phyloP scores from a whole-genome alignment of 2,329 filamentous ascomycete species.

The Exophiala sideris region DNA sequence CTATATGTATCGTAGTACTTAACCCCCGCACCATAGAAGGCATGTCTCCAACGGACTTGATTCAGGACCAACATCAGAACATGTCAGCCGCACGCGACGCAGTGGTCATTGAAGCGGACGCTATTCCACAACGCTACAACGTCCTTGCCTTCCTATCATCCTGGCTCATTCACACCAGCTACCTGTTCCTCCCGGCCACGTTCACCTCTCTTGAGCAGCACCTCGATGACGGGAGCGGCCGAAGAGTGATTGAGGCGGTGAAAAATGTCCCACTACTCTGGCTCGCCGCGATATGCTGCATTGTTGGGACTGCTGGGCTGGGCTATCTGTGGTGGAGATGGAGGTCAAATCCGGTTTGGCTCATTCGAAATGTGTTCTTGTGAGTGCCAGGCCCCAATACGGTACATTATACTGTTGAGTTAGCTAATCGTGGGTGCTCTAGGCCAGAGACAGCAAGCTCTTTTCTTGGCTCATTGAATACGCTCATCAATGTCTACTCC shows the following conservation, averaged over 20 bases:
- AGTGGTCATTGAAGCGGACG: conserved; percentile 1
- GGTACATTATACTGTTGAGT: neutral
- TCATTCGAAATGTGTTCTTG: conserved; percentile 47
- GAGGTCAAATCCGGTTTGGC: conserved; percentile 51
- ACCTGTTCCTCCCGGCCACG: conserved; percentile 50
- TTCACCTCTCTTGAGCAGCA: conserved; percentile 43
- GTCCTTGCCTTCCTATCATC: conserved; percentile 42
- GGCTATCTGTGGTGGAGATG: conserved; percentile 42
- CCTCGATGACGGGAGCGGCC: conserved; percentile 25
- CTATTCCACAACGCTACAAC: conserved; percentile 31
- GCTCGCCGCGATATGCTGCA: conserved; percentile 43
- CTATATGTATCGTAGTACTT: neutral
- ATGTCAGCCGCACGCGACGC: neutral
- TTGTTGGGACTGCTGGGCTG: conserved; percentile 39
- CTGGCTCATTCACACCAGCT: conserved; percentile 51
- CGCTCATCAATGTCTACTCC: conserved; percentile 48
- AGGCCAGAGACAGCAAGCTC: conserved; percentile 43
- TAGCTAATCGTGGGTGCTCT: neutral
- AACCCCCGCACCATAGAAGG: neutral
- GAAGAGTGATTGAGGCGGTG: conserved; percentile 29
- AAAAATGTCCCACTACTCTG: conserved; percentile 41
- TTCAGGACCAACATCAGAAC: neutral
- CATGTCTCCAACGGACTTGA: neutral
- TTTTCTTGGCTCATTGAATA: conserved; percentile 48
- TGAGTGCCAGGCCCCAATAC: conserved; percentile 19